Evolutionary conservation across 352 stramenopile genomes (phyloP), one percentile per base, ranked within the genome.

Genomic region (Phytophthora syringae): DNA sequence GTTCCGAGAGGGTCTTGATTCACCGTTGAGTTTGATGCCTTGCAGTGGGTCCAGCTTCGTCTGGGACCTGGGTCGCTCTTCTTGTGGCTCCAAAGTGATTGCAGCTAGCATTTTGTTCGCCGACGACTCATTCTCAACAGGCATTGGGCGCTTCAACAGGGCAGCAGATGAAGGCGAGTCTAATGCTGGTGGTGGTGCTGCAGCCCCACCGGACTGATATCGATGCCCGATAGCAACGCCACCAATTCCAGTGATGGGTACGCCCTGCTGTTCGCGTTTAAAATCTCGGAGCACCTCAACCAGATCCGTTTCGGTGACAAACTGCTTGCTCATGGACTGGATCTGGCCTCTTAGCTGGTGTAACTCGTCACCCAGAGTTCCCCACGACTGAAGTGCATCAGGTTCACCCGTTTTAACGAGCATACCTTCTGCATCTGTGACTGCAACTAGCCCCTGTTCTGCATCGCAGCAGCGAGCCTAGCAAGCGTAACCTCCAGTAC

Each of bases 31-130:
- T 49, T 78, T 83, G 22, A 86, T 70, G 44, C 79, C 62, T 11
- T 84, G 69, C 20, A 92, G 66, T 21, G 80, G 84, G 42, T 90
- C 82, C 4, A 93, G 71, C 37, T 87, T 90, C 3, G 80, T 36
- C 27, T 93, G 82, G 7, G 76, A 86, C 22, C 80, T 84, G 20
- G 60, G 72, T 1, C 79, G 73, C 13, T 87, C 79, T 12, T 82
- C 55, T 15, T 43, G 24, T 12, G 60, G 15, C n/a, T 77, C 67
- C 18, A 79, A 42, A 10, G 64, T 70, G n/a, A 80, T 68, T 52
- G 68, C 68, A 9, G 64, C 60, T n/a, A 76, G 45, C 44, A 67
- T 62, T 30, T 78, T 74, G 60, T 74, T 74, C 20, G 67, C 52
- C 5, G 74, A 54, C 0, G 69, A 79, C 4, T 70, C 64, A 11